These are phyloP conservation scores for Vigna nakashimae DNA, from an alignment of 306 rosid genomes.

Conservation along the genomic window DNA sequence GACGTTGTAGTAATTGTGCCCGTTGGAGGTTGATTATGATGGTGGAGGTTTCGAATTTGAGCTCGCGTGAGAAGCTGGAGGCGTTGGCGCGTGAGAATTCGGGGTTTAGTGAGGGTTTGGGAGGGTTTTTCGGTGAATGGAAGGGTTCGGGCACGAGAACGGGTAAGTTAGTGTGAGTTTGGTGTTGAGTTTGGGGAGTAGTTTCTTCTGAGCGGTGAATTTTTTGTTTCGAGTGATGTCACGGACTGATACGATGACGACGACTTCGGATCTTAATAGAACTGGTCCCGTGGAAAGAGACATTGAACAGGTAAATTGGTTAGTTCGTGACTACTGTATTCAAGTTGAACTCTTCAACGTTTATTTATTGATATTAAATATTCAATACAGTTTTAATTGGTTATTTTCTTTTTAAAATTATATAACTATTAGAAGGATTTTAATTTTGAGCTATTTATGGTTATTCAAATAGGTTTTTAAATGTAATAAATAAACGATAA, in stretches of 20 bases:
- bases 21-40: slow-evolving; percentile 51
- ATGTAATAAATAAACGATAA: not conserved
- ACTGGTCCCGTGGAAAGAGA: slow-evolving; percentile 90
- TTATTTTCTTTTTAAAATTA: not conserved
- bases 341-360: slow-evolving; percentile 11
- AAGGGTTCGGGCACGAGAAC: slow-evolving; percentile 69
- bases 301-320: slow-evolving; percentile 81
- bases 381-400: slow-evolving; percentile 2
- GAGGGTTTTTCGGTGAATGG: slow-evolving; percentile 56
- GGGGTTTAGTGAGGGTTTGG: slow-evolving; percentile 51
- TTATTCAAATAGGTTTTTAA: not conserved
- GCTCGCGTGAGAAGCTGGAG: slow-evolving; percentile 51
- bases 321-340: slow-evolving; percentile 28
- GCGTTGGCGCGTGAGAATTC: slow-evolving; percentile 43
- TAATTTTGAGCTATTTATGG: slow-evolving; percentile 11
- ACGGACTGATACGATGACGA: slow-evolving; percentile 68
- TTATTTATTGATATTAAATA: slow-evolving; percentile 30
- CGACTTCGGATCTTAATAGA: slow-evolving; percentile 93
- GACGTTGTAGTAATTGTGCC: slow-evolving; percentile 37
- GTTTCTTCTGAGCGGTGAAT: slow-evolving; percentile 44
- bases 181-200: slow-evolving; percentile 56
- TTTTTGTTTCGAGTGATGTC: slow-evolving; percentile 55
- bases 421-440: not conserved
- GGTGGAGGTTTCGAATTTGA: slow-evolving; percentile 58
- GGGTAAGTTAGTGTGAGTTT: slow-evolving; percentile 50